Evolutionary conservation across 1,139 yeast species (phyloP).

Genomic region (Meyerozyma guilliermondii): DNA sequence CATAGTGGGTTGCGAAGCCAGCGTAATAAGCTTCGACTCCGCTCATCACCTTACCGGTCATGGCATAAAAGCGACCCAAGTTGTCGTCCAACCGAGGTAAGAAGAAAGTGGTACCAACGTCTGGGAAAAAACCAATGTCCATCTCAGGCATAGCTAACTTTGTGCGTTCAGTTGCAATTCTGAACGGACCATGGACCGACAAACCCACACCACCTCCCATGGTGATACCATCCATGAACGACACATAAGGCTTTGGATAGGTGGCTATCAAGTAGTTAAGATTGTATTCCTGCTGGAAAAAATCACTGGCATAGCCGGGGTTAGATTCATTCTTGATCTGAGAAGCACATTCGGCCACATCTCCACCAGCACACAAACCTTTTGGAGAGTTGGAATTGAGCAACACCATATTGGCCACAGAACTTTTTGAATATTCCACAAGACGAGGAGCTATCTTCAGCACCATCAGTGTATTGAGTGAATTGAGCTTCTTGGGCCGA

Average conservation of each 20-base stretch:
- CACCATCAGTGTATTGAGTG: constrained; percentile 78
- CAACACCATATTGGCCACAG: constrained; percentile 58
- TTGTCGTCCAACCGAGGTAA: constrained; percentile 78
- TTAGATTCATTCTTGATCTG: constrained; percentile 41
- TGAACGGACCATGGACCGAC: constrained; percentile 87
- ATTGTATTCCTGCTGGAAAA: constrained; percentile 78
- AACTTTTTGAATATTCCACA: constrained; percentile 69
- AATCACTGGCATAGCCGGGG: constrained; percentile 51
- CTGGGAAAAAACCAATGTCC: constrained; percentile 95
- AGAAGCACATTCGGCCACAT: constrained; percentile 72
- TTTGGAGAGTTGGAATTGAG: constrained; percentile 63
- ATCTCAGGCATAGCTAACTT: constrained; percentile 97
- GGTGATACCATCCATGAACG: constrained; percentile 86
- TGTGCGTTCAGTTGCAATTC: constrained; percentile 87
- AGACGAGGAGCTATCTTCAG: constrained; percentile 68
- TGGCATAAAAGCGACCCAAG: constrained; percentile 78
- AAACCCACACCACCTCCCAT: constrained; percentile 99
- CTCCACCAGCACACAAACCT: constrained; percentile 90
- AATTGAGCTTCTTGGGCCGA: constrained; percentile 80
- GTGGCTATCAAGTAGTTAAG: constrained; percentile 77
- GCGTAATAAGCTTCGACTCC: constrained; percentile 78
- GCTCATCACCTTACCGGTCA: constrained; percentile 73
- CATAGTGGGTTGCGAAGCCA: constrained; percentile 90
- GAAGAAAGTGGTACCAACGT: constrained; percentile 91
- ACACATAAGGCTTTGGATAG: constrained; percentile 76